Base-by-base conservation (phyloP, 208 protist genomes). In the Leishmania guyanensis region DNA sequence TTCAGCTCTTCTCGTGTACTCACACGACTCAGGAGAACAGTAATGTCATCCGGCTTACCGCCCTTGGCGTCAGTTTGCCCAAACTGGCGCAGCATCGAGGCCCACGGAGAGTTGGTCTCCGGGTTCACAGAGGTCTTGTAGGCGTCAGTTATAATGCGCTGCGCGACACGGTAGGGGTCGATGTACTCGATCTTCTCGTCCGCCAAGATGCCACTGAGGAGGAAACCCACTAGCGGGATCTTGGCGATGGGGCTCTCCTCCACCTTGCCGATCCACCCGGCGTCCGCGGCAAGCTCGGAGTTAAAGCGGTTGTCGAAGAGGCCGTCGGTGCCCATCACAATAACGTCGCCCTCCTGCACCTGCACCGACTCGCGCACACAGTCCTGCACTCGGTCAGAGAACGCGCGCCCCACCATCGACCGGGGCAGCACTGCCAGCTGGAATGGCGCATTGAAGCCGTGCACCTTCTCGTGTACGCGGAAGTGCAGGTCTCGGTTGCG, bases 291-390 rank as follows among this genome's bases (percentile, higher is more conserved):
- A 56, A 98, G 84, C 29, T 97, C 83, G 20, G 84, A 83, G 89
- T 97, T 97, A 86, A 97, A 98, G 77, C 90, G 88, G 87, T 98
- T 98, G 85, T 98, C 97, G 79, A 98, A 98, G 65, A 98, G 91
- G n/a, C 97, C 97, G 82, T 98, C 97, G 26, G 95, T 98, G 78
- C 91, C 97, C 73, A 98, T 78, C 43, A 98, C 87, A 12, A 98
- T 85, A n/a, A 98, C 94, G 79, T 98, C 97, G 73, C 95, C 95
- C 83, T 96, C 94, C 83, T 93, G 81, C 82, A 98, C 93, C 48
- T 84, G 79, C 64, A 93, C 83, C 50, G 82, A 86, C 84, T 97
- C 93, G 26, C 94, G 93, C 48, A 92, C 90, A 79, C 84, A 92
- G 84, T 96, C 94, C 20, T 78, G 77, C 26, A 94, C 90, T 6